Evolutionary conservation across 495 filamentous ascomycete species (phyloP).

Genomic region (Thozetella sp.): DNA sequence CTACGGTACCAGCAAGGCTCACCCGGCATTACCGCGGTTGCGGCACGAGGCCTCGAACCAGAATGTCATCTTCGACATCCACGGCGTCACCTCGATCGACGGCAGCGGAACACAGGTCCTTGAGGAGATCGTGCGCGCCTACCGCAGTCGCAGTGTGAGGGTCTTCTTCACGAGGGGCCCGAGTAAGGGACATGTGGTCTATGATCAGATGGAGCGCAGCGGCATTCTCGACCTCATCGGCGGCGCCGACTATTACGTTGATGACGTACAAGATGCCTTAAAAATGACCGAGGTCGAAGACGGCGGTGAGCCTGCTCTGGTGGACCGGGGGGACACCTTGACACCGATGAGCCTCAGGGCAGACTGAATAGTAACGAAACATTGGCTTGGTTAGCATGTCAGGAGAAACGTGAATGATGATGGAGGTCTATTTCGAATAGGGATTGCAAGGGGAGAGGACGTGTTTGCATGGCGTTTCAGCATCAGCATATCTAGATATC

Average conservation of each 20-base stretch:
- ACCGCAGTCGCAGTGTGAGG: slow-evolving; percentile 68
- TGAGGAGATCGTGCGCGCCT: slow-evolving; percentile 81
- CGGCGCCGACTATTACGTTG: slow-evolving; percentile 75
- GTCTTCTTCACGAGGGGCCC: slow-evolving; percentile 90
- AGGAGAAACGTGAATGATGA: not conserved
- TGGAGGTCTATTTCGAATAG: too few relatives aligned
- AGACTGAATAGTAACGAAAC: too few relatives aligned
- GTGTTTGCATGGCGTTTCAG: too few relatives aligned
- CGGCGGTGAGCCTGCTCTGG: slow-evolving; percentile 8
- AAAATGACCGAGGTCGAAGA: slow-evolving; percentile 73
- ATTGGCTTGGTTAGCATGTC: too few relatives aligned
- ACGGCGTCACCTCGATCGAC: slow-evolving; percentile 91
- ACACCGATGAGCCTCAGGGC: not conserved
- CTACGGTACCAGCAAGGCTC: slow-evolving; percentile 81
- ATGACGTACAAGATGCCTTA: slow-evolving; percentile 81
- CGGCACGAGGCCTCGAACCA: slow-evolving; percentile 72
- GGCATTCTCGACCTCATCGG: slow-evolving; percentile 84
- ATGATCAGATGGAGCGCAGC: slow-evolving; percentile 70
- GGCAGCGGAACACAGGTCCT: slow-evolving; percentile 92
- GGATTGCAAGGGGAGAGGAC: too few relatives aligned
- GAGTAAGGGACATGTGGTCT: slow-evolving; percentile 61
- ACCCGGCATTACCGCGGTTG: slow-evolving; percentile 83
- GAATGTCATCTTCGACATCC: slow-evolving; percentile 95
- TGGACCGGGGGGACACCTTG: not conserved
- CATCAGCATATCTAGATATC: too few relatives aligned